These are phyloP conservation scores for Exophiala aquamarina DNA, from an alignment of 2,329 filamentous ascomycete species.

Conservation along the genomic window DNA sequence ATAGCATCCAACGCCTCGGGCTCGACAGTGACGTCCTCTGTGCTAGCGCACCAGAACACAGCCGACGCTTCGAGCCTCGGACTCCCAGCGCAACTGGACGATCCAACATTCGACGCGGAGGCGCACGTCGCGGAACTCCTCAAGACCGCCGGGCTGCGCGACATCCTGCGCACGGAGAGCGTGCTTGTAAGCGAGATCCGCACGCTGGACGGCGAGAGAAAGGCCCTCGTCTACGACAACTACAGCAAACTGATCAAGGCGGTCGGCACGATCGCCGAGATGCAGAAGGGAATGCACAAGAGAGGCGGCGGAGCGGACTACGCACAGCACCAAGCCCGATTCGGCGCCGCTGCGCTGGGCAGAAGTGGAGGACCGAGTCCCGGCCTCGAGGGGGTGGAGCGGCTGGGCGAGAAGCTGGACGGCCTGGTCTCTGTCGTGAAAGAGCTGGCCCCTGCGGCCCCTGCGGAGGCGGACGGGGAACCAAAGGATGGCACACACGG, in stretches of 20 bases:
- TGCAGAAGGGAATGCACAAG: constrained; percentile 50
- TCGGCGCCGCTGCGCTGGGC: constrained; percentile 23
- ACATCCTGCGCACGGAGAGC: constrained; percentile 46
- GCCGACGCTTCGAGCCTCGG: constrained; percentile 42
- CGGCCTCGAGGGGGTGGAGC: constrained; percentile 23
- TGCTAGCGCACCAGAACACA: constrained; percentile 40
- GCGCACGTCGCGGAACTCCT: constrained; percentile 49
- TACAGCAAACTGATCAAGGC: constrained; percentile 96
- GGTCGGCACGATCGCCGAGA: constrained; percentile 88
- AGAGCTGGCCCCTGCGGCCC: constrained; percentile 43
- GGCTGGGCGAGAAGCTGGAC: constrained; percentile 27
- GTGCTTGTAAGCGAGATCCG: constrained; percentile 68
- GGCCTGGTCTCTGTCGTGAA: constrained; percentile 48
- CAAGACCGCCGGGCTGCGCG: constrained; percentile 41
- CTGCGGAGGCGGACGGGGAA: constrained; percentile 30
- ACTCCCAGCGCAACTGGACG: constrained; percentile 63
- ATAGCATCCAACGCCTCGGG: constrained; percentile 34
- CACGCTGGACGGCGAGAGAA: constrained; percentile 91
- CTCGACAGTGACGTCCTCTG: constrained; percentile 40
- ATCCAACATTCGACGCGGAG: constrained; percentile 69
- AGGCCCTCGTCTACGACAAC: constrained; percentile 96
- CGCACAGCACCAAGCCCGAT: constrained; percentile 36
- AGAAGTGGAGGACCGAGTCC: constrained; percentile 7
- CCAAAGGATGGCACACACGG: constrained; percentile 31
- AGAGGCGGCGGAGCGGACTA: constrained; percentile 23